Conservation (phyloP, 2,329 filamentous ascomycete species). For the Triangularia setosa region DNA sequence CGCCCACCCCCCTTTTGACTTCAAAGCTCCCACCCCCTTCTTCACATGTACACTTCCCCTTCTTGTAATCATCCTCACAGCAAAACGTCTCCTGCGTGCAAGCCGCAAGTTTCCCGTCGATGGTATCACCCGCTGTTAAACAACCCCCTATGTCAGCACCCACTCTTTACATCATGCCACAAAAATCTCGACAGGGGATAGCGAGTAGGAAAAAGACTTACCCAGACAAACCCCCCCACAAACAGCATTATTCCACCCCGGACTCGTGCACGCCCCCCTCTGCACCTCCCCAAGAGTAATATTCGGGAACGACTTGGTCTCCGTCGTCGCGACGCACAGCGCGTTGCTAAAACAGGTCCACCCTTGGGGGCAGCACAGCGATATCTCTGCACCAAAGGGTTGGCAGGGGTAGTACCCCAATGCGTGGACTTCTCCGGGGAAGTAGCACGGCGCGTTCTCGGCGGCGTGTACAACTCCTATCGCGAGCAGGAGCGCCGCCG, state of each 20-base stretch:
- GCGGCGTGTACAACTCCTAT: not conserved
- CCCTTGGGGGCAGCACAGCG: conserved; percentile 25
- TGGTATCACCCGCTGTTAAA: conserved; percentile 8
- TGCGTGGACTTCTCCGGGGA: conserved; percentile 18
- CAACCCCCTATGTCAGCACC: not conserved
- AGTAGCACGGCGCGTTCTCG: conserved; percentile 25
- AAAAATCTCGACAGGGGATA: too few species aligned
- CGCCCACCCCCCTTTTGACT: conserved; percentile 2
- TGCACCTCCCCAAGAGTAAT: conserved; percentile 20
- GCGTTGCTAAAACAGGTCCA: conserved; percentile 28
- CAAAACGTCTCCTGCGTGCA: conserved; percentile 23
- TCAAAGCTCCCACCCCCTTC: conserved; percentile 10
- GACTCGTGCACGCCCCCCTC: conserved; percentile 26
- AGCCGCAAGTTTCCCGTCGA: conserved; percentile 19
- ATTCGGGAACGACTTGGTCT: conserved; percentile 20
- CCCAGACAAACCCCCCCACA: conserved; percentile 27
- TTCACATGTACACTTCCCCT: conserved; percentile 24
- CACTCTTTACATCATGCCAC: not conserved
- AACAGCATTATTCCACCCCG: conserved; percentile 24
- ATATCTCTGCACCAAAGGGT: conserved; percentile 12
- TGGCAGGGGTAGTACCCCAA: conserved; percentile 25
- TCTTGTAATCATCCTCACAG: conserved; percentile 24
- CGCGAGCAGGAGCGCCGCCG: too few species aligned
- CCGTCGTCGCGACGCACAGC: conserved; percentile 24
- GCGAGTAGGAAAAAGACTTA: conserved; percentile 16